Percentiles rank a stretch among this genome's conserved stretches.
These are phyloP conservation scores for Coelastrella sp. DNA, from an alignment of 139 green algal genomes.

Conservation along the genomic window DNA sequence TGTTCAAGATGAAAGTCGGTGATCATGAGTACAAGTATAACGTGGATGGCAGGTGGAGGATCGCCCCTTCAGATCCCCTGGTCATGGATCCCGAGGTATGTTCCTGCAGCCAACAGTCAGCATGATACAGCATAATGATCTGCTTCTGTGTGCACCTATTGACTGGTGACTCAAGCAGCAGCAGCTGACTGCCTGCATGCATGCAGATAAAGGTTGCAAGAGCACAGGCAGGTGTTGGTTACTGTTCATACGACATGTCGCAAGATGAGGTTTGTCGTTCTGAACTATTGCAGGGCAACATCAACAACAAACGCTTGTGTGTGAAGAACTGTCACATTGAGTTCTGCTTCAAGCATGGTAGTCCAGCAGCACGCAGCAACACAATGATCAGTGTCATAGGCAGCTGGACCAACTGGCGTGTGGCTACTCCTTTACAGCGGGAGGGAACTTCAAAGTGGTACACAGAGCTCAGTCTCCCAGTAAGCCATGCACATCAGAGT, in stretches of 20 bases:
- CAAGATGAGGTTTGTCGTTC: too few relatives aligned
- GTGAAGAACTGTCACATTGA: background rate
- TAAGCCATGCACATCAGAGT: background rate
- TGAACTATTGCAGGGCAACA: too few relatives aligned
- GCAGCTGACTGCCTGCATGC: too few relatives aligned
- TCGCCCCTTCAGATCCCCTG: constrained; percentile 47
- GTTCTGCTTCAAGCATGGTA: constrained; percentile 24
- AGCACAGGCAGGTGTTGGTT: too few relatives aligned
- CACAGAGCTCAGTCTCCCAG: constrained; percentile 41
- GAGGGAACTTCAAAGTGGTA: constrained; percentile 34
- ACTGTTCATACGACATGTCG: too few relatives aligned
- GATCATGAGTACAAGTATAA: constrained; percentile 71
- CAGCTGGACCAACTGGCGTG: constrained; percentile 40
- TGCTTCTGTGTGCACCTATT: too few relatives aligned
- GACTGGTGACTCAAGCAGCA: too few relatives aligned
- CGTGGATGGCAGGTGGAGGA: constrained; percentile 69
- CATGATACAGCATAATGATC: too few relatives aligned
- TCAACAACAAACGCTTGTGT: constrained; percentile 71
- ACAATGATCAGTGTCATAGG: constrained; percentile 30
- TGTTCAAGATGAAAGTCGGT: constrained; percentile 42
- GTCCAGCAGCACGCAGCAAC: background rate
- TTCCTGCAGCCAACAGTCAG: background rate
- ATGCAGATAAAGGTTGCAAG: too few relatives aligned
- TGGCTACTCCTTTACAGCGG: constrained; percentile 17
- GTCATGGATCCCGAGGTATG: constrained; percentile 41